These are phyloP conservation scores for Quercus engelmannii DNA, from an alignment of 306 rosid species.

Conservation along the genomic window DNA sequence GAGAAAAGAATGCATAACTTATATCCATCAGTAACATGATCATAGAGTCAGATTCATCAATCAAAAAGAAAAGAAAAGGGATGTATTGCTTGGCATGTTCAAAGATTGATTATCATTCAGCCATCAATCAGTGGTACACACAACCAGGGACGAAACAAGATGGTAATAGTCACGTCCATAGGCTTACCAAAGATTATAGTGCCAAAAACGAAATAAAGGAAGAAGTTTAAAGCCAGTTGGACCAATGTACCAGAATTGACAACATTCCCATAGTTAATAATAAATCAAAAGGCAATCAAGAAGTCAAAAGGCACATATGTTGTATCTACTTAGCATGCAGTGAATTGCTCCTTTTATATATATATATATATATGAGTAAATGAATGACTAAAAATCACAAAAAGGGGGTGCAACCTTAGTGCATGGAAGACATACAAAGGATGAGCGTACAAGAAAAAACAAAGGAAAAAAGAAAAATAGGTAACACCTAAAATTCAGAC, in stretches of 20 bases:
- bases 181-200: background rate
- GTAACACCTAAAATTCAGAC: too few species aligned
- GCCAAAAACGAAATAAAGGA: background rate
- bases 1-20: constrained; percentile 9
- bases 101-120: constrained; percentile 14
- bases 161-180: constrained; percentile 1
- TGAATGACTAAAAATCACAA: too few species aligned
- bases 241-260: background rate
- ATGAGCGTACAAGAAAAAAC: too few species aligned
- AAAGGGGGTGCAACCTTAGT: too few species aligned
- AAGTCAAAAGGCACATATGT: background rate
- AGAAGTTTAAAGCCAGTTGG: background rate
- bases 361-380: too few species aligned
- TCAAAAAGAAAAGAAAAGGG: background rate
- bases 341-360: background rate
- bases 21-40: background rate
- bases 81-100: background rate
- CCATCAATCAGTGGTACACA: constrained; percentile 16
- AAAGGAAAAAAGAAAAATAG: too few species aligned
- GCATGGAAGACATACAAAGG: too few species aligned
- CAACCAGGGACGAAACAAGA: background rate
- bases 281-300: background rate
- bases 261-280: background rate
- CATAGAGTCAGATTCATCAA: constrained; percentile 3
- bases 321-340: background rate